A percentile compares a stretch with the other conserved stretches of the same genome.
phyloP scores from a whole-genome alignment of 768 basidiomycete genomes.

The Russula sp. region DNA sequence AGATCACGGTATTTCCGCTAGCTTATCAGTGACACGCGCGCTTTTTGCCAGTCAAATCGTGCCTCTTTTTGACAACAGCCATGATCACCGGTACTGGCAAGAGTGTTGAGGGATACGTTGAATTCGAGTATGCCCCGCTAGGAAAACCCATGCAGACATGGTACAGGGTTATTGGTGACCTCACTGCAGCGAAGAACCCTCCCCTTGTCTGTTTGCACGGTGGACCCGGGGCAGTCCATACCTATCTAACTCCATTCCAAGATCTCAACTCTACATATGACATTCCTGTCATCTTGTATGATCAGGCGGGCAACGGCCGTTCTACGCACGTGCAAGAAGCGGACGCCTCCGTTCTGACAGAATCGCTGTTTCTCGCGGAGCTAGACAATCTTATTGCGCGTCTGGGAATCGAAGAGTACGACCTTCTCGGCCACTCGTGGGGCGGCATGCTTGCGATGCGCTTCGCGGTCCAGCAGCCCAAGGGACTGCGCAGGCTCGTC shows the following conservation, averaged over 20 bases:
- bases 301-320: slow-evolving; percentile 43
- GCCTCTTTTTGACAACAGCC: neutral
- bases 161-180: slow-evolving; percentile 46
- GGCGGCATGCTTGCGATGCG: slow-evolving; percentile 42
- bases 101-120: slow-evolving; percentile 29
- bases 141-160: slow-evolving; percentile 40
- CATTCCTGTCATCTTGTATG: slow-evolving; percentile 34
- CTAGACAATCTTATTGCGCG: slow-evolving; percentile 27
- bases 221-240: slow-evolving; percentile 23
- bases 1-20: neutral
- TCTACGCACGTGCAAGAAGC: slow-evolving; percentile 41
- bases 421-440: slow-evolving; percentile 51
- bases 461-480: slow-evolving; percentile 34
- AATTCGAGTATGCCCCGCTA: slow-evolving; percentile 26
- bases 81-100: neutral
- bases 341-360: slow-evolving; percentile 34
- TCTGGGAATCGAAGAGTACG: slow-evolving; percentile 35
- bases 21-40: neutral
- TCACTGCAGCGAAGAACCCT: slow-evolving; percentile 24
- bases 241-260: slow-evolving; percentile 27
- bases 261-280: slow-evolving; percentile 23
- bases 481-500: slow-evolving; percentile 40
- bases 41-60: slow-evolving; percentile 6
- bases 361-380: slow-evolving; percentile 43
- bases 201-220: slow-evolving; percentile 26